Evolutionary conservation across 116 monocot species (phyloP).

Genomic region (Posidonia oceanica): DNA sequence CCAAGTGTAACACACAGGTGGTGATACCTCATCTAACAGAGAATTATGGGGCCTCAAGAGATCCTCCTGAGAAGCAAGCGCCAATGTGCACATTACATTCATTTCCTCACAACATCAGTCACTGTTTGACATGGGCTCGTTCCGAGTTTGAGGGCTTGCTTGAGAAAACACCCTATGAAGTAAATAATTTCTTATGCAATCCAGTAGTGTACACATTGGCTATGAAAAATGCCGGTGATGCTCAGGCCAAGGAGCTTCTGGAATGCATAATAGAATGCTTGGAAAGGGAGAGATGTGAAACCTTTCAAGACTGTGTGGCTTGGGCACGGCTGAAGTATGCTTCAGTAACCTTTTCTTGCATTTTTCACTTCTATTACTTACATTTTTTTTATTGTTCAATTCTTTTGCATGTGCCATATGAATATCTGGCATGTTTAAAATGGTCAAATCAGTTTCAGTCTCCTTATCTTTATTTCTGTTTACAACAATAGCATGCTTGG

Average conservation of each 20-base stretch:
- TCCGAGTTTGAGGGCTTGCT: constrained; percentile 48
- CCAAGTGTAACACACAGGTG: constrained; percentile 47
- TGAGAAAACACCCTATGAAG: constrained; percentile 44
- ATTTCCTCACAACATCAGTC: constrained; percentile 46
- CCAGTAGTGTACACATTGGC: constrained; percentile 25
- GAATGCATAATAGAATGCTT: constrained; percentile 36
- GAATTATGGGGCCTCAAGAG: constrained; percentile 48
- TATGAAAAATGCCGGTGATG: constrained; percentile 38
- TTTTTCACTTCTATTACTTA: no score
- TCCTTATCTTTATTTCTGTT: background rate
- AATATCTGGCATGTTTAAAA: no score
- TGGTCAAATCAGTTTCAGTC: no score
- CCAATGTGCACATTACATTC: constrained; percentile 54
- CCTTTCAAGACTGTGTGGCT: constrained; percentile 32
- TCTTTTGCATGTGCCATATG: no score
- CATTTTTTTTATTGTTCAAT: no score
- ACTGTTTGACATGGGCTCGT: constrained; percentile 46
- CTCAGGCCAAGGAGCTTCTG: constrained; percentile 33
- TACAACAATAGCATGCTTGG: no score
- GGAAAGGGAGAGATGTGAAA: constrained; percentile 39
- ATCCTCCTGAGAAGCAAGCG: constrained; percentile 48
- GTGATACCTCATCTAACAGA: constrained; percentile 48
- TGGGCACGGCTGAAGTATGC: constrained; percentile 41
- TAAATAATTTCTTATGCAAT: constrained; percentile 32
- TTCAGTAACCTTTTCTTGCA: background rate